Evolutionary conservation across 768 basidiomycete species (phyloP), one percentile per base, ranked within the genome.

Genomic region (Lactarius pseudohatsudake): DNA sequence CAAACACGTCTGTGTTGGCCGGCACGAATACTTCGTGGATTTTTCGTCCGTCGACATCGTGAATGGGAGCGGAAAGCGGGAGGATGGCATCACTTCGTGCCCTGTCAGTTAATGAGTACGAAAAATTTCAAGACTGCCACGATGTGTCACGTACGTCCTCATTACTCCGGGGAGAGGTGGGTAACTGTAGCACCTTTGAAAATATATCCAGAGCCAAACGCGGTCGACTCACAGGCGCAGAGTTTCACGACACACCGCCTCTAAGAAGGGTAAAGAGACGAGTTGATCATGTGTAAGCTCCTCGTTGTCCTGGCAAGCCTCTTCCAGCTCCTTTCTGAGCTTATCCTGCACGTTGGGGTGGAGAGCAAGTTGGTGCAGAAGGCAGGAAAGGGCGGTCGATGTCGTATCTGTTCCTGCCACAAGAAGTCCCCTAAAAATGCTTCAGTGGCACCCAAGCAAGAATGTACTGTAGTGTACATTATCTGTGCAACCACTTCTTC

Each of bases 401-500:
- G 47, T 50, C 11, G 47, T 50, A 50, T 50, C 47, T 50, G 70
- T 60, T 18, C 55, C 70, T 5, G 69, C 70, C n/a, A 69, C 30
- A 9, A 64, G n/a, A n/a, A 71, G 55, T 34, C 50, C 69, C 34
- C 69, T 70, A 4, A 57, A 36, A 20, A 28, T 22, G 36, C 6
- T 28, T 4, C 11, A 54, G 30, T 22, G 3, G 8, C 5, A 55
- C 16, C 9, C 22, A 32, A 26, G 3, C 8, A 3, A 22, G 54
- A 47, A 56, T 13, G 11, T n/a, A n/a, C 38, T 13, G 36, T 6
- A 16, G 4, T 69, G 32, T 54, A 72, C 77, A 73, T 72, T 69
- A 77, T 76, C 40, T 82, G 81, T 0, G 73, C 82, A 8, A 80
- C 66, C 0, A 84, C 63, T 68, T 82, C 80, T 30, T 76, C 74